Percentiles rank a stretch among this genome's conserved stretches.
phyloP scores from a whole-genome alignment of 805 yeast genomes.

The Metschnikowia rubicola region DNA sequence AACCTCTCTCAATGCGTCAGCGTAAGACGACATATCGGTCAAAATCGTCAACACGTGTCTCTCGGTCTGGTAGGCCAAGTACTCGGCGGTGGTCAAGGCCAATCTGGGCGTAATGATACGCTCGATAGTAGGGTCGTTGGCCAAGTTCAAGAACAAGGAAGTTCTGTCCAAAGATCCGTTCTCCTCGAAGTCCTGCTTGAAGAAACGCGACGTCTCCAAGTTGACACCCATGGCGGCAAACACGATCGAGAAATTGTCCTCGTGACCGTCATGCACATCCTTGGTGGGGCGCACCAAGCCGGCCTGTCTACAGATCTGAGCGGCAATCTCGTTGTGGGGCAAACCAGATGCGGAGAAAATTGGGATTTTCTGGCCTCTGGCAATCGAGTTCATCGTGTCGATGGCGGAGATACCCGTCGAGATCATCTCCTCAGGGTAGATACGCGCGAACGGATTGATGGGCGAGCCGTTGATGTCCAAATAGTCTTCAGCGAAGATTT shows the following conservation, averaged over 20 bases:
- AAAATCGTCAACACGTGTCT: conserved; percentile 97
- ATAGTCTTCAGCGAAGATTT: conserved; percentile 97
- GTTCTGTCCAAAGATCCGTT: conserved; percentile 98
- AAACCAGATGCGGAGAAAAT: conserved; percentile 98
- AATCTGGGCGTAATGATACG: conserved; percentile 98
- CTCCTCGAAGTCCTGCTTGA: conserved; percentile 99
- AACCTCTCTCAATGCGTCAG: conserved; percentile 99
- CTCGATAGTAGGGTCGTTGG: conserved; percentile 99
- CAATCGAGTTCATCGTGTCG: conserved; percentile 99
- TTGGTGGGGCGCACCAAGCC: conserved; percentile 98
- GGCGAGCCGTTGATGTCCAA: conserved; percentile 98
- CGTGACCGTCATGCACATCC: conserved; percentile 99
- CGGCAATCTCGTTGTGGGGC: conserved; percentile 99
- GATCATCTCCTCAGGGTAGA: conserved; percentile 99
- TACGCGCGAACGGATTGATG: conserved; percentile 96
- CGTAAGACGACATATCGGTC: conserved; percentile 99
- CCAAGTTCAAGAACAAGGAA: conserved; percentile 91
- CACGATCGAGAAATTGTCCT: conserved; percentile 97
- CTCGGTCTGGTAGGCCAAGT: conserved; percentile 97
- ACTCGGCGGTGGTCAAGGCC: conserved; percentile 98
- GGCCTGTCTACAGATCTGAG: conserved; percentile 99
- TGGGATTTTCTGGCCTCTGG: conserved; percentile 99
- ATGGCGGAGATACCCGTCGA: conserved; percentile 98
- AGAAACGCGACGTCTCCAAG: conserved; percentile 96
- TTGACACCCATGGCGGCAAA: conserved; percentile 99